Conservation (phyloP, 352 stramenopile species). For the Phytopythium oedochilum region DNA sequence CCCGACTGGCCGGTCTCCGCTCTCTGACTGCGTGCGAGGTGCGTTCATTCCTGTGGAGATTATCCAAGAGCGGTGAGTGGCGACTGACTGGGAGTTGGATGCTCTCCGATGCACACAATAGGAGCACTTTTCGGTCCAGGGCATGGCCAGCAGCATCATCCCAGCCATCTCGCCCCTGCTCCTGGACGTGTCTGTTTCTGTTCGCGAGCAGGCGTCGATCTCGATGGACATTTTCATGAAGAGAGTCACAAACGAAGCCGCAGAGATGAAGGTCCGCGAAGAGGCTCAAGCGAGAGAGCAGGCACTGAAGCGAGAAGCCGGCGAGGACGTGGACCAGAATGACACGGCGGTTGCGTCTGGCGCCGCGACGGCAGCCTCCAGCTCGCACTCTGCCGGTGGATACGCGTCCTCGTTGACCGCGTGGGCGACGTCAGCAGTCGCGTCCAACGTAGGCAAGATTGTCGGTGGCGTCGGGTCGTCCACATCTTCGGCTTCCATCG, state of each 20-base stretch:
- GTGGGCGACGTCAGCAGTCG: conserved; percentile 69
- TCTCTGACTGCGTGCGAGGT: conserved; percentile 81
- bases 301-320: conserved; percentile 45
- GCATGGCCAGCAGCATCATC: conserved; percentile 64
- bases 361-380: conserved; percentile 11
- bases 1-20: conserved; percentile 78
- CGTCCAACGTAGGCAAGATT: conserved; percentile 64
- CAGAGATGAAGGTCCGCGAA: conserved; percentile 75
- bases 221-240: conserved; percentile 84
- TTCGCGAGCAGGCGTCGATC: conserved; percentile 66
- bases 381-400: conserved; percentile 25
- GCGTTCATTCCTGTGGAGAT: conserved; percentile 11
- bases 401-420: conserved; percentile 68
- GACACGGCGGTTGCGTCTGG: conserved; percentile 6
- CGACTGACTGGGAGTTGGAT: too few relatives aligned
- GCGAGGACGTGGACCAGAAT: conserved; percentile 15
- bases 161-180: conserved; percentile 73
- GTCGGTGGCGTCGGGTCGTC: conserved; percentile 34
- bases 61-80: too few relatives aligned
- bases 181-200: conserved; percentile 74
- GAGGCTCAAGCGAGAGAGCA: conserved; percentile 55
- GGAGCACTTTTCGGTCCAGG: conserved; percentile 75
- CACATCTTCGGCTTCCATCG: conserved; percentile 10
- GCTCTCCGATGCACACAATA: conserved; percentile 8
- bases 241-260: conserved; percentile 71